Conservation (phyloP, 306 rosid species). For the Medicago lupulina region DNA sequence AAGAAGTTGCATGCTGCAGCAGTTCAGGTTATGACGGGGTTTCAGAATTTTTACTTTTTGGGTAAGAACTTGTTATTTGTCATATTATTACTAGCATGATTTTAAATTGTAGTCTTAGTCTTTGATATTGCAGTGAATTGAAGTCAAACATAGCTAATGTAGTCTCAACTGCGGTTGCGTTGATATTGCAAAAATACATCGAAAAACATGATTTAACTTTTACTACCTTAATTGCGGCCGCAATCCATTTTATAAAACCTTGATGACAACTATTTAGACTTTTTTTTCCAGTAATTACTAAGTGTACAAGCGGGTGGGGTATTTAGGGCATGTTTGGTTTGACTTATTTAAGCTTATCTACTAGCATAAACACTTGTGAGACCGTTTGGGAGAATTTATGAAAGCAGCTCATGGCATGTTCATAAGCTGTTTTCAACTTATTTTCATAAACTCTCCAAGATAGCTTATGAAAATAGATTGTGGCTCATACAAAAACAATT, state of each 20-base stretch:
- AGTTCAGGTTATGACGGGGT: slow-evolving; percentile 58
- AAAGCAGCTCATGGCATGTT: too few species aligned
- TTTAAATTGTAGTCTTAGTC: background rate
- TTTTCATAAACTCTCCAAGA: too few species aligned
- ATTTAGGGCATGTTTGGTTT: background rate
- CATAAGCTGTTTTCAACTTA: too few species aligned
- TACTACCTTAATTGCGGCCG: background rate
- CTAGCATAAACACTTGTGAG: too few species aligned
- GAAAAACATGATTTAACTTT: background rate
- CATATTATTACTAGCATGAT: background rate
- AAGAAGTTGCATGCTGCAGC: slow-evolving; percentile 56
- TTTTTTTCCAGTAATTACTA: background rate
- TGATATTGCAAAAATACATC: background rate
- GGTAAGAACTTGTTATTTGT: slow-evolving; percentile 54
- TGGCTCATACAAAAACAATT: too few species aligned
- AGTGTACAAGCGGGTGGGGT: background rate
- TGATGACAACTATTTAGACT: background rate
- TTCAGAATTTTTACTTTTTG: slow-evolving; percentile 59
- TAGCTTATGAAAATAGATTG: too few species aligned
- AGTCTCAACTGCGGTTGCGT: background rate
- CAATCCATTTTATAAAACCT: too few species aligned
- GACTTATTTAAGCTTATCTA: too few species aligned
- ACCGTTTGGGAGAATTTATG: too few species aligned
- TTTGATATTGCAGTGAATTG: background rate
- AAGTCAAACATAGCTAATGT: background rate